A percentile compares a stretch with the other conserved stretches of the same genome.
Evolutionary conservation across 1,284 basidiomycete genomes (phyloP).

Genomic region (Ganoderma lingzhi): DNA sequence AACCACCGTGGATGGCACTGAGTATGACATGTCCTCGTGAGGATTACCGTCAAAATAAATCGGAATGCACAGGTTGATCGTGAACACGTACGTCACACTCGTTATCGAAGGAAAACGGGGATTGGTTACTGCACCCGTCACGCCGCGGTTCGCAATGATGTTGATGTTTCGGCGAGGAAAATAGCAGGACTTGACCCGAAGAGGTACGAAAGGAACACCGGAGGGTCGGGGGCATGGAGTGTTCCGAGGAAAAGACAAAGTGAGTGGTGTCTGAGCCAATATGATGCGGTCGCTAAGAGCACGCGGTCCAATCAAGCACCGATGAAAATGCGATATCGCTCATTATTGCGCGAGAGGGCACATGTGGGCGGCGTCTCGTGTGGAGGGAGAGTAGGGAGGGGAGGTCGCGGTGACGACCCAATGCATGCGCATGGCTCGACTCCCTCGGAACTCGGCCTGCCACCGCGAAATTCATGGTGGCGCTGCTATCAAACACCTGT

Average conservation of each 20-base stretch:
- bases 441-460: neutral
- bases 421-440: slow-evolving; percentile 9
- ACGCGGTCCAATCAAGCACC: neutral
- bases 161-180: neutral
- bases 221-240: neutral
- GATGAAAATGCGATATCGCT: slow-evolving; percentile 17
- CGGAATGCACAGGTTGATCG: neutral
- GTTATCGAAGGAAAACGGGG: neutral
- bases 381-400: neutral
- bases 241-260: slow-evolving; percentile 12
- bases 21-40: neutral
- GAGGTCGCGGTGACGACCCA: neutral
- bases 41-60: neutral
- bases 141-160: neutral
- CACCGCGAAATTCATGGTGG: slow-evolving; percentile 9
- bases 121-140: neutral
- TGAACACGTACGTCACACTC: neutral
- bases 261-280: slow-evolving; percentile 8
- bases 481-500: slow-evolving; percentile 12
- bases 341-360: slow-evolving; percentile 16
- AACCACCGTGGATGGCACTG: neutral
- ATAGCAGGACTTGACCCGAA: neutral
- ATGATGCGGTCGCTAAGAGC: slow-evolving; percentile 18
- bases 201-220: neutral
- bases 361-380: neutral